phyloP scores from a whole-genome alignment of 129 eudicot species.

The Centaurea solstitialis region DNA sequence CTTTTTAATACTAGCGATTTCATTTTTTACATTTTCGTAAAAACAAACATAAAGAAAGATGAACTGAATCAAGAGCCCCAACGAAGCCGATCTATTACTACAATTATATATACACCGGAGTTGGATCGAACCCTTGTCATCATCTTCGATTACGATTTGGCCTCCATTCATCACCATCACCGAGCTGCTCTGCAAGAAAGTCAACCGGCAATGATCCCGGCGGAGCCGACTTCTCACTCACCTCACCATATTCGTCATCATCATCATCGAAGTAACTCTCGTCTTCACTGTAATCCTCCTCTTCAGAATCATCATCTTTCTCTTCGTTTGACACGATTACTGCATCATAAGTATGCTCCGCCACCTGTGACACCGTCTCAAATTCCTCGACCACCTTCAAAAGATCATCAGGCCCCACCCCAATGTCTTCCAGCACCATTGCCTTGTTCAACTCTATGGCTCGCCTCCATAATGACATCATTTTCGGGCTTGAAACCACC shows the following conservation, averaged over 20 bases:
- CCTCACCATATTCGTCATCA: conserved; percentile 32
- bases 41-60: neutral
- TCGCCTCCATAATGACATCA: conserved; percentile 72
- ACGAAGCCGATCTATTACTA: neutral
- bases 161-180: conserved; percentile 43
- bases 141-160: conserved; percentile 28
- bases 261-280: conserved; percentile 31
- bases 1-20: neutral
- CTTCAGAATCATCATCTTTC: conserved; percentile 6
- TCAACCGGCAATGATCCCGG: conserved; percentile 79
- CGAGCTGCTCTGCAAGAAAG: conserved; percentile 46
- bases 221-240: conserved; percentile 49
- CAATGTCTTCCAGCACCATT: conserved; percentile 55
- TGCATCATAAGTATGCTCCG: conserved; percentile 88
- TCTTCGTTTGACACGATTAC: conserved; percentile 49
- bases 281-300: conserved; percentile 30
- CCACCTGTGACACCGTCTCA: conserved; percentile 57
- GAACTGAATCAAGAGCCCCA: neutral
- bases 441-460: conserved; percentile 83
- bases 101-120: neutral
- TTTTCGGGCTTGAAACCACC: conserved; percentile 65
- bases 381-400: conserved; percentile 79
- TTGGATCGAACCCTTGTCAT: neutral
- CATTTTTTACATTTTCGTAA: neutral
- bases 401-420: conserved; percentile 76